Percentiles rank a stretch among this genome's conserved stretches.
Evolutionary conservation across 2,329 filamentous ascomycete species (phyloP).

Genomic region (Colletotrichum sansevieriae): DNA sequence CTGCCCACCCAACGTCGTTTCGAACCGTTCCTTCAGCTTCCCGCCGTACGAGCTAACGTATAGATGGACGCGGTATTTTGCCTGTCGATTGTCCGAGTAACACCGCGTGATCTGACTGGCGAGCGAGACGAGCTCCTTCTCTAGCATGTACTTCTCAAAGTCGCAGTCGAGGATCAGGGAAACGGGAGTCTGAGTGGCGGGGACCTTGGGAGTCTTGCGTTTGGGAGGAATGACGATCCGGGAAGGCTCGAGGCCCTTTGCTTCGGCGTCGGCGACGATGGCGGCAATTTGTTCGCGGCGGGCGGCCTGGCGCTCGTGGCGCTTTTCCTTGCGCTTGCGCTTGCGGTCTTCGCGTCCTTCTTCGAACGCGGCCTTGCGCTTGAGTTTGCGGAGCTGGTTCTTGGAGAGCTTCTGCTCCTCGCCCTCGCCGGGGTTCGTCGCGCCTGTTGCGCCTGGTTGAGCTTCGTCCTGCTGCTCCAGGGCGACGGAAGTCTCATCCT

Average conservation of each 20-base stretch:
- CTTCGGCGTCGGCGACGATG: constrained; percentile 60
- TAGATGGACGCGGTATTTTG: constrained; percentile 77
- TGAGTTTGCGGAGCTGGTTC: constrained; percentile 85
- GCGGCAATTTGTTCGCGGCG: constrained; percentile 64
- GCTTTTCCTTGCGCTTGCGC: constrained; percentile 67
- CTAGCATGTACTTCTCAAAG: constrained; percentile 90
- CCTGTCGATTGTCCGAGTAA: constrained; percentile 87
- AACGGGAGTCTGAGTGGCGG: constrained; percentile 74
- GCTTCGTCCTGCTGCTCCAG: neutral
- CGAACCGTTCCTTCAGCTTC: constrained; percentile 81
- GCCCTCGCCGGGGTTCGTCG: neutral
- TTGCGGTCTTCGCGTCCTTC: constrained; percentile 73
- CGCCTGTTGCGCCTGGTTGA: constrained; percentile 12
- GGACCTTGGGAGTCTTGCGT: constrained; percentile 51
- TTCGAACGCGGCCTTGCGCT: constrained; percentile 81
- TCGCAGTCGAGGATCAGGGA: constrained; percentile 90
- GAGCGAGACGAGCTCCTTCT: constrained; percentile 87
- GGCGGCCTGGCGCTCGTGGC: constrained; percentile 60
- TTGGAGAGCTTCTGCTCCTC: constrained; percentile 73
- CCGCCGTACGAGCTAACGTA: constrained; percentile 84
- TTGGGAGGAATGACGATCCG: constrained; percentile 43
- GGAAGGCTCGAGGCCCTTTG: constrained; percentile 58
- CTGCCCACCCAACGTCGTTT: constrained; percentile 77
- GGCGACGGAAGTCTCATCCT: neutral
- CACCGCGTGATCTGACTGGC: constrained; percentile 85